Evolutionary conservation across 441 rosid species (phyloP), one percentile per base, ranked within the genome.

Genomic region (Lepidium campestre): DNA sequence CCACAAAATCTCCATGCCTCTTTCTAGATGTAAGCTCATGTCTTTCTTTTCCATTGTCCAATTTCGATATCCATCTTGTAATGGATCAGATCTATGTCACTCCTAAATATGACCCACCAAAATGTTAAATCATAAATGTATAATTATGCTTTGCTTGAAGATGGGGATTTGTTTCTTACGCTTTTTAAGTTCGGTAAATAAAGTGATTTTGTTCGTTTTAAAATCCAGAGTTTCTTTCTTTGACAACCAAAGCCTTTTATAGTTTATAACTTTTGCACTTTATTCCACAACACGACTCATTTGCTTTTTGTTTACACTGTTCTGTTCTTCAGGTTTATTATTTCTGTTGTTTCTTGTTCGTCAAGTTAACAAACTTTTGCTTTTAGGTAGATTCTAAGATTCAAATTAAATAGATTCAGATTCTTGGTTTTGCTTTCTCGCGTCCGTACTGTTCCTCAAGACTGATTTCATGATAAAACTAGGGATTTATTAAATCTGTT

Each of bases 1-100:
- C 70, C 80, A 87, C 79, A 79, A 78, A 81, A 72, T 85, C 71
- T 77, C 90, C 54, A 80, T 83, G 76, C 87, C 90, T 58, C 78
- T 85, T 72, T 85, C 88, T 48, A 70, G 70, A 60, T 81, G 93
- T 87, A 78, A 72, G 85, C 68, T 69, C 31, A 6, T 62, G 27
- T 54, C 41, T 40, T 40, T 20, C 12, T 49, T 20, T 11, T 12
- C 14, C 34, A 7, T 19, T 46, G 11, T 19, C 6, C 15, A 2
- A 19, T 25, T 3, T 37, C 22, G 8, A 54, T 32, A 25, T 17
- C 61, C 13, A 11, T 47, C 48, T 35, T 44, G 23, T 36, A 17
- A 20, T 39, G n/a, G 50, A 29, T 42, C 23, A 17, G 11, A 19
- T 48, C 42, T 18, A 47, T 25, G 29, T 7, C 50, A 52, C 11